Evolutionary conservation across 1,284 basidiomycete genomes (phyloP).

Genomic region (Microbotryum violaceum): DNA sequence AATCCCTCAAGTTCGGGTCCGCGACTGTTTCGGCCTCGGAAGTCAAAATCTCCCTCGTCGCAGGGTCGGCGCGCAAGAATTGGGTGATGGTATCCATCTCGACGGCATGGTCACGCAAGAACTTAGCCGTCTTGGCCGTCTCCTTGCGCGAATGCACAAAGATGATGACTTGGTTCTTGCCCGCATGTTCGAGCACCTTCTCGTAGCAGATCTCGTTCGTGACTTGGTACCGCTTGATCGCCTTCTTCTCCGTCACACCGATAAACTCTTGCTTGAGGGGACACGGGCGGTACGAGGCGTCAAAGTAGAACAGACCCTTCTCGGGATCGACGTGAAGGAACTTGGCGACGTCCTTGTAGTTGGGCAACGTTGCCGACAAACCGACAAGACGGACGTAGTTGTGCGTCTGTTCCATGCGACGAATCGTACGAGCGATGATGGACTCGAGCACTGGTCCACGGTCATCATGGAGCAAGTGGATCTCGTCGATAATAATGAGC

Average conservation of each 20-base stretch:
- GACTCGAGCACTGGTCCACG: slow-evolving; percentile 95
- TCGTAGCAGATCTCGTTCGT: slow-evolving; percentile 99
- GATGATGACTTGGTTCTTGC: slow-evolving; percentile 74
- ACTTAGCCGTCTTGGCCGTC: slow-evolving; percentile 93
- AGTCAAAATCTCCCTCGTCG: slow-evolving; percentile 75
- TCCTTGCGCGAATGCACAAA: slow-evolving; percentile 99
- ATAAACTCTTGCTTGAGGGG: slow-evolving; percentile 94
- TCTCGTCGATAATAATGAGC: slow-evolving; percentile 96
- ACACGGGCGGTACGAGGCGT: slow-evolving; percentile 86
- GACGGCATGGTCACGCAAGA: slow-evolving; percentile 88
- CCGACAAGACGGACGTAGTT: slow-evolving; percentile 92
- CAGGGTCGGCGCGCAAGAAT: slow-evolving; percentile 86
- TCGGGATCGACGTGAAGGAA: slow-evolving; percentile 92
- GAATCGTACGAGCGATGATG: slow-evolving; percentile 82
- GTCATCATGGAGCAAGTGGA: slow-evolving; percentile 95
- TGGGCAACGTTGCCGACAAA: slow-evolving; percentile 91
- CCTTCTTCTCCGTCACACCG: slow-evolving; percentile 98
- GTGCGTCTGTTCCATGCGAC: slow-evolving; percentile 87
- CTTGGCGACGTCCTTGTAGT: slow-evolving; percentile 97
- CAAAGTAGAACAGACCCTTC: slow-evolving; percentile 95
- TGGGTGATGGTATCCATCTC: slow-evolving; percentile 94
- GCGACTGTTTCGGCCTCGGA: slow-evolving; percentile 77
- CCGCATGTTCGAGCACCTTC: slow-evolving; percentile 86
- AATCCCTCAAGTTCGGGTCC: slow-evolving; percentile 76
- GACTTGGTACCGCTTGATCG: slow-evolving; percentile 94